Evolutionary conservation across 73 alveolate species (phyloP).

Genomic region (Paramecium sonneborni): DNA sequence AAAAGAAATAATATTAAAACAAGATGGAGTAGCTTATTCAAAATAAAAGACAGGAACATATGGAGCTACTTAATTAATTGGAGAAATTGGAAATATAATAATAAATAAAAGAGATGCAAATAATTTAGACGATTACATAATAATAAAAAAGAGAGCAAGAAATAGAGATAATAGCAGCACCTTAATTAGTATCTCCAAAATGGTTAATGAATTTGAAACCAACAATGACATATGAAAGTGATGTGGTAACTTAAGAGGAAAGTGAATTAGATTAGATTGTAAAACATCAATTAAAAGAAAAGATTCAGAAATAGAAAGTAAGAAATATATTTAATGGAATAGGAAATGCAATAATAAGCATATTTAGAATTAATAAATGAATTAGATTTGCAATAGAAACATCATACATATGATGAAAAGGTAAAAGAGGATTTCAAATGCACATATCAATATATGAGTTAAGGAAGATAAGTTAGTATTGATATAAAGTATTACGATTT

Average conservation of each 20-base stretch:
- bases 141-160: too few relatives aligned
- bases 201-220: background rate
- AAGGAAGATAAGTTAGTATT: background rate
- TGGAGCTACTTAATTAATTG: background rate
- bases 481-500: background rate
- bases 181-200: background rate
- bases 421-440: constrained; percentile 14
- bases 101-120: background rate
- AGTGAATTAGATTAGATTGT: background rate
- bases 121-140: too few relatives aligned
- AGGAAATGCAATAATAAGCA: background rate
- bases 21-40: background rate
- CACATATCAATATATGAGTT: background rate
- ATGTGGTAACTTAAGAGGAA: background rate
- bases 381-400: background rate
- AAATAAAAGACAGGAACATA: background rate
- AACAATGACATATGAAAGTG: background rate
- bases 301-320: background rate
- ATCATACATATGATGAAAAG: background rate
- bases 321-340: background rate
- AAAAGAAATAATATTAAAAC: background rate
- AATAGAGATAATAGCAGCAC: background rate
- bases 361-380: background rate
- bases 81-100: background rate
- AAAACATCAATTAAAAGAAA: background rate